Evolutionary conservation across 202 grass and related monocot species (phyloP).

Genomic region (Dendrocalamus latiflorus): DNA sequence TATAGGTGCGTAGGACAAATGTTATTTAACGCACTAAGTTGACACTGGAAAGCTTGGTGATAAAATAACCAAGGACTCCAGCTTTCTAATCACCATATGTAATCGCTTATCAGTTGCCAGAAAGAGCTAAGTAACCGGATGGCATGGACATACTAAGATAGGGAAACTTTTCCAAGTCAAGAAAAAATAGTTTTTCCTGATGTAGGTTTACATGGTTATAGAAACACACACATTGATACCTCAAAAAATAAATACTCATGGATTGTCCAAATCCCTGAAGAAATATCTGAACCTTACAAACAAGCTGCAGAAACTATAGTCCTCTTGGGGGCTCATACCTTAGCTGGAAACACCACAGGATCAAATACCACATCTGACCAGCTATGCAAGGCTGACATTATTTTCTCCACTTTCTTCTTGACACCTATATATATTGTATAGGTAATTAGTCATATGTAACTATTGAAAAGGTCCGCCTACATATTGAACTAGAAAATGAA

Average conservation of each 20-base stretch:
- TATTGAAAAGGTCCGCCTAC: not conserved
- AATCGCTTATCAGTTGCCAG: not conserved
- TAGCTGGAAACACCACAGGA: slow-evolving; percentile 40
- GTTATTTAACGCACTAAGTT: not conserved
- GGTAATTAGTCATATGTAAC: not conserved
- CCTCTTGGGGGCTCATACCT: slow-evolving; percentile 26
- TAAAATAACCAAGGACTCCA: not conserved
- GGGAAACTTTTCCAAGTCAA: not conserved
- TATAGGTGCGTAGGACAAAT: not conserved
- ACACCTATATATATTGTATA: slow-evolving; percentile 31
- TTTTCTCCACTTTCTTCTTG: slow-evolving; percentile 55
- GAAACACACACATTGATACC: not conserved
- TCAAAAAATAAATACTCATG: not conserved
- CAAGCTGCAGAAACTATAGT: not conserved
- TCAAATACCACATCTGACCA: slow-evolving; percentile 32
- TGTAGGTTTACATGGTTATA: not conserved
- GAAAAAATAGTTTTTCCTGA: not conserved
- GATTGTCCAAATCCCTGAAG: not conserved
- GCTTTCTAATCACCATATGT: not conserved
- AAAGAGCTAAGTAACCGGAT: not conserved
- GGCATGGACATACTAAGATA: not conserved
- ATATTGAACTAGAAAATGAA: slow-evolving; percentile 6
- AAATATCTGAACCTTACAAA: not conserved
- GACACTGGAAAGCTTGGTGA: not conserved
- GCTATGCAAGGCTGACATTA: slow-evolving; percentile 35